phyloP scores from a whole-genome alignment of 2,329 filamentous ascomycete species.

The Ophiobolus disseminans region DNA sequence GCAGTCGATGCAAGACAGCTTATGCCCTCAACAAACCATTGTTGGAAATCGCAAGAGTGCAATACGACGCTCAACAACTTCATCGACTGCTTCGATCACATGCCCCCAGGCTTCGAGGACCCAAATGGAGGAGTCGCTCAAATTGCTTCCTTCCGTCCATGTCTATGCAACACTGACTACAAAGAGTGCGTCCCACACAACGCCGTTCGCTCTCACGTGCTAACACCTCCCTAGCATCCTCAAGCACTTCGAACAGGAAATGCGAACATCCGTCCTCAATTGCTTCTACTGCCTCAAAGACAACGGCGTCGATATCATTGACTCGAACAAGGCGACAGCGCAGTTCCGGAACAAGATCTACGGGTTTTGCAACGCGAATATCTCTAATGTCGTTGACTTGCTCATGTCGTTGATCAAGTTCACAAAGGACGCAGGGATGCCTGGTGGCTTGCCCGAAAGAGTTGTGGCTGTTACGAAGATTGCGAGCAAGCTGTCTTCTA shows the following conservation, averaged over 20 bases:
- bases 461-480: background rate
- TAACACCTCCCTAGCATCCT: background rate
- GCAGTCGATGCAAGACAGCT: too few relatives aligned
- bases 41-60: too few relatives aligned
- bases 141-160: too few relatives aligned
- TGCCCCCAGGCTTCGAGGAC: background rate
- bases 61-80: background rate
- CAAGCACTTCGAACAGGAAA: background rate
- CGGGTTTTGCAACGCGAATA: slow-evolving; percentile 9
- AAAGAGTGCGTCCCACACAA: background rate
- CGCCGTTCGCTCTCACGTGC: background rate
- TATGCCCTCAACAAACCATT: too few relatives aligned
- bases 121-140: background rate
- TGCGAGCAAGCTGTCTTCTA: background rate
- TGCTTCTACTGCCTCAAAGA: slow-evolving; percentile 10
- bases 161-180: background rate
- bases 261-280: background rate
- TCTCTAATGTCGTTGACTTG: slow-evolving; percentile 1
- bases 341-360: slow-evolving; percentile 4
- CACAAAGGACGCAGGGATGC: background rate
- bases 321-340: background rate
- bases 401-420: background rate
- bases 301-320: slow-evolving; percentile 5
- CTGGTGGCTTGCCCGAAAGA: background rate
- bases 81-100: background rate